A percentile compares a stretch with the other conserved stretches of the same genome.
These are phyloP conservation scores for Amanita subjunquillea DNA, from an alignment of 768 basidiomycete species.

Conservation along the genomic window DNA sequence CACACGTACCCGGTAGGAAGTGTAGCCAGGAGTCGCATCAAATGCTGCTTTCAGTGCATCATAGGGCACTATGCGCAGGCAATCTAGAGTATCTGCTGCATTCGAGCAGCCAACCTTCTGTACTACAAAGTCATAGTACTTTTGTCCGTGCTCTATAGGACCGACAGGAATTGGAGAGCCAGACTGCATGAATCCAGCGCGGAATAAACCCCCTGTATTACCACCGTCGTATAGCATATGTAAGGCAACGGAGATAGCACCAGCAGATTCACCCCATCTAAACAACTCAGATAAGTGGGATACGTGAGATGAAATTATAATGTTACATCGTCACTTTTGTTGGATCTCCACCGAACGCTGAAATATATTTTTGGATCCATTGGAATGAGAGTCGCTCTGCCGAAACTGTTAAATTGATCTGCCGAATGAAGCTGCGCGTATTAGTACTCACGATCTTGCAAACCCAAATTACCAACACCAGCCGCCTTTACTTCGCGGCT, in stretches of 20 bases:
- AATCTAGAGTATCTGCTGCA: slow-evolving; percentile 14
- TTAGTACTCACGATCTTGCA: slow-evolving; percentile 45
- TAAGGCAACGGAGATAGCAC: slow-evolving; percentile 41
- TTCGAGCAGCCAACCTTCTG: slow-evolving; percentile 17
- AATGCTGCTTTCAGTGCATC: slow-evolving; percentile 18
- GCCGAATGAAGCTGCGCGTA: background rate
- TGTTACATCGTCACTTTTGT: slow-evolving; percentile 44
- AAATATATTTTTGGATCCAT: slow-evolving; percentile 62
- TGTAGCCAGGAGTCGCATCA: slow-evolving; percentile 18
- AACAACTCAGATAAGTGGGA: background rate
- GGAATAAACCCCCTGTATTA: slow-evolving; percentile 27
- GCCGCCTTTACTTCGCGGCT: slow-evolving; percentile 41
- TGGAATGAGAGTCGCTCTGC: slow-evolving; percentile 45
- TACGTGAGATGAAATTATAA: background rate
- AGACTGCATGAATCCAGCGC: slow-evolving; percentile 40
- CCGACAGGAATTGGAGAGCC: slow-evolving; percentile 36
- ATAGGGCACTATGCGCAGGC: slow-evolving; percentile 29
- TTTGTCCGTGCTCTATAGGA: slow-evolving; percentile 30
- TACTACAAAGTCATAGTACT: slow-evolving; percentile 34
- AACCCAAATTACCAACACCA: slow-evolving; percentile 52
- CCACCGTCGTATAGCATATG: slow-evolving; percentile 41
- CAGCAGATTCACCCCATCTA: slow-evolving; percentile 34
- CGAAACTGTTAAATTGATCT: background rate
- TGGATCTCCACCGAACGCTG: slow-evolving; percentile 55
- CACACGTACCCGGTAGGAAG: slow-evolving; percentile 23